Base-by-base conservation (phyloP, 2,329 filamentous ascomycete genomes). In the Lecanosticta acicola region DNA sequence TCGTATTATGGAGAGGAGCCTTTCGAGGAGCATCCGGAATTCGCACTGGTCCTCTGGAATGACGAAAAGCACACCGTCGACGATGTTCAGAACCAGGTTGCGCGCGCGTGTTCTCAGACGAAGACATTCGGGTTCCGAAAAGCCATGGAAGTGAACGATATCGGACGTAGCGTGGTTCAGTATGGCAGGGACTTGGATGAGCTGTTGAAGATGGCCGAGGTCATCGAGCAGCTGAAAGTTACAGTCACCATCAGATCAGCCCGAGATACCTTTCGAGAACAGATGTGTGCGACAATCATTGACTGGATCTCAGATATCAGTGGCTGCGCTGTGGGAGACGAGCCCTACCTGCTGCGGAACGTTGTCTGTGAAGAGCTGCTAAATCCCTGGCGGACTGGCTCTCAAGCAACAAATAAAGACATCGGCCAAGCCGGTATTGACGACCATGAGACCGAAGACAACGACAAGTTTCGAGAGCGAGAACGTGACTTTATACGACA, bases 251-350 rank as follows among this genome's bases (percentile, higher is more conserved):
- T 98, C 50, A 81, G 93, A 36, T 95, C 91, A 8, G 82, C 93
- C 3, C 80, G 94, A 57, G 93, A 98, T 68, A 97, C 89, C 0
- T 98, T 97, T 69, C 80, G 93, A 48, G 93, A 98, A 65, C 87
- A 97, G 65, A 98, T 98, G 94, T 96, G 90, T 59, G 89, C 87
- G n/a, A 88, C 89, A 13, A 91, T 98, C 50, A 85, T 98, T 43
- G 90, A 96, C 59, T 98, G 94, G 94, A 77, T 98, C 16, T 79
- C 83, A 42, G 94, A 98, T 66, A 94, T 98, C 59, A 80, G 89
- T 5, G 89, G 89, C 21, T 96, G 90, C 66, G 85, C 81, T 43
- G 85, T 95, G 38, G 88, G 87, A 1, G 74, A 80, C 24, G 88
- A 98, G 60, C 79, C 82, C 51, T 76, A 86, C 49, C 81, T 97